A percentile compares a stretch with the other conserved stretches of the same genome.
phyloP scores from a whole-genome alignment of 768 basidiomycete species.

The Trametes elegans region DNA sequence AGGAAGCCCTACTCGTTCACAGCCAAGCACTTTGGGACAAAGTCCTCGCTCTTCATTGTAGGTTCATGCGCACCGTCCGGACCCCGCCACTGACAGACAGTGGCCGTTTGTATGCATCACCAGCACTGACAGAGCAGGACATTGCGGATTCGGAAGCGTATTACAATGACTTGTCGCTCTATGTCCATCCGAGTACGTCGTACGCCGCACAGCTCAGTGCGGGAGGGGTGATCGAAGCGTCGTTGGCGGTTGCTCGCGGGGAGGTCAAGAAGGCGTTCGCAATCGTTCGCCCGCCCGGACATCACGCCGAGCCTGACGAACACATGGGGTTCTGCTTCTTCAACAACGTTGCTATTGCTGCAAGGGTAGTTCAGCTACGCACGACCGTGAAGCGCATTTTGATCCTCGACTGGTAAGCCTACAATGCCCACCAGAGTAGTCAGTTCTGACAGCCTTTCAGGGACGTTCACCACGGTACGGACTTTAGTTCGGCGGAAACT shows the following conservation, averaged over 20 bases:
- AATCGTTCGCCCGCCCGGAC: conserved; percentile 95
- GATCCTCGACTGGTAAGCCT: conserved; percentile 91
- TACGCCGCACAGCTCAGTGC: conserved; percentile 84
- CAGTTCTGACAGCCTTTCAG: conserved; percentile 36
- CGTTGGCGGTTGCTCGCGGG: conserved; percentile 78
- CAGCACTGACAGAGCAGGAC: conserved; percentile 75
- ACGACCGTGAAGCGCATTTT: conserved; percentile 76
- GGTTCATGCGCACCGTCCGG: conserved; percentile 26
- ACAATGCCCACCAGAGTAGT: neutral
- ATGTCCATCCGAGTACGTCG: conserved; percentile 84
- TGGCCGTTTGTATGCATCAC: neutral
- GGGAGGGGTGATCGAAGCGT: conserved; percentile 92
- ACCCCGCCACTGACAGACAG: neutral
- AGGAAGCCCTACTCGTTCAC: conserved; percentile 89
- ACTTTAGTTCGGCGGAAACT: neutral
- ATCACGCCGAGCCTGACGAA: conserved; percentile 97
- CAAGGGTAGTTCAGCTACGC: conserved; percentile 71
- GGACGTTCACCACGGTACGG: conserved; percentile 92
- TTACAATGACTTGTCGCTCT: conserved; percentile 91
- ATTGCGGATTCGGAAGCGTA: conserved; percentile 73
- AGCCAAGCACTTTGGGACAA: conserved; percentile 91
- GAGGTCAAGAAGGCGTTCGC: conserved; percentile 87
- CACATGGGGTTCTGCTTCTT: conserved; percentile 99
- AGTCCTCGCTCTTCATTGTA: conserved; percentile 77
- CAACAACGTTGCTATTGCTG: conserved; percentile 95